Evolutionary conservation across 345 rosid species (phyloP).

Genomic region (Chamaenerion angustifolium): DNA sequence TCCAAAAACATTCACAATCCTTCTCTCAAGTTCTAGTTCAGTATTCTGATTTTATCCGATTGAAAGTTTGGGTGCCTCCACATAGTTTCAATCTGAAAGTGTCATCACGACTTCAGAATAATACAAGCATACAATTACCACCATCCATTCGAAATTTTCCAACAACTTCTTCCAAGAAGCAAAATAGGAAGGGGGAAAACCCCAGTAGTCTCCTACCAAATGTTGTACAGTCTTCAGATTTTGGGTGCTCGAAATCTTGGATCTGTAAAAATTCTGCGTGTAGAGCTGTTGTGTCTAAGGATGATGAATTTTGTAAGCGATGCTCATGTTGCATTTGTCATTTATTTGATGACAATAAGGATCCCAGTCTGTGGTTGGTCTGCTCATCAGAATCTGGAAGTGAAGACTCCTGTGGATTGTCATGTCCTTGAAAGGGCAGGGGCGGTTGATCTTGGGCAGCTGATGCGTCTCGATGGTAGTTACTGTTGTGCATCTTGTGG

Average conservation of each 20-base stretch:
- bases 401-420: slow-evolving; percentile 49
- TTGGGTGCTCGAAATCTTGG: slow-evolving; percentile 48
- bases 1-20: too few relatives aligned
- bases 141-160: too few relatives aligned
- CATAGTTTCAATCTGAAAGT: too few relatives aligned
- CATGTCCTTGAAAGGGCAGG: slow-evolving; percentile 87
- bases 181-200: slow-evolving; percentile 58
- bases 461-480: slow-evolving; percentile 79
- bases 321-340: slow-evolving; percentile 97
- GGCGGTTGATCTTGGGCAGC: slow-evolving; percentile 62
- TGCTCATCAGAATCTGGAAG: slow-evolving; percentile 10
- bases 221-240: slow-evolving; percentile 31
- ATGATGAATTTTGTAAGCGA: slow-evolving; percentile 81
- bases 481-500: slow-evolving; percentile 97
- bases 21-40: too few relatives aligned
- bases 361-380: slow-evolving; percentile 74
- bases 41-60: too few relatives aligned
- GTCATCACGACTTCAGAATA: too few relatives aligned
- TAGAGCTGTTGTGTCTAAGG: slow-evolving; percentile 46
- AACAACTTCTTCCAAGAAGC: slow-evolving; percentile 45
- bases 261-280: slow-evolving; percentile 72
- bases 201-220: slow-evolving; percentile 31
- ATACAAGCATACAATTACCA: too few relatives aligned
- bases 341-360: slow-evolving; percentile 81
- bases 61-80: too few relatives aligned